phyloP scores from a whole-genome alignment of 805 yeast species.

The Zygoascus biomembranicola region DNA sequence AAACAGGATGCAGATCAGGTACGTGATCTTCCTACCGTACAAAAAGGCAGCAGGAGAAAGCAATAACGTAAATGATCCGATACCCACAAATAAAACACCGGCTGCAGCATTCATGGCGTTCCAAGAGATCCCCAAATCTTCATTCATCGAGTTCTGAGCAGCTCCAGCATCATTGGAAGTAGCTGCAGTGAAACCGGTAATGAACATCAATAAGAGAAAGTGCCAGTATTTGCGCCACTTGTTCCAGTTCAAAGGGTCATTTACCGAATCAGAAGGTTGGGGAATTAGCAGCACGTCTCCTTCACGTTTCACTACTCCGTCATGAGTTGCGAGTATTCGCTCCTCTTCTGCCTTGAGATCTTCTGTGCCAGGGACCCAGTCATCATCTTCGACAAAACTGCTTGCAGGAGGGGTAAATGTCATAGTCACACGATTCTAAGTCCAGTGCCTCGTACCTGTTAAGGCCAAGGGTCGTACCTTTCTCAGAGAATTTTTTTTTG shows the following conservation, averaged over 20 bases:
- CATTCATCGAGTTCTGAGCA: conserved; percentile 57
- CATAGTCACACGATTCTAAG: background rate
- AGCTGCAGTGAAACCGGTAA: conserved; percentile 41
- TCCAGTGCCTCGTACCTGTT: background rate
- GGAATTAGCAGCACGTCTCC: conserved; percentile 47
- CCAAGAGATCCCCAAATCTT: conserved; percentile 54
- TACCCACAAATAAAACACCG: conserved; percentile 66
- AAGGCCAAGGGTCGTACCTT: background rate
- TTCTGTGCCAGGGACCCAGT: conserved; percentile 15
- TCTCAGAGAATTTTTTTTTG: background rate
- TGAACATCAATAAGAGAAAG: conserved; percentile 32
- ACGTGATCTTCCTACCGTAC: conserved; percentile 60
- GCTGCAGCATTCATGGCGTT: conserved; percentile 72
- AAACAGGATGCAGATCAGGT: conserved; percentile 48
- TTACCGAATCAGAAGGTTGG: conserved; percentile 58
- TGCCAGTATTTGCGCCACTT: conserved; percentile 38
- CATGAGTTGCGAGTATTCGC: background rate
- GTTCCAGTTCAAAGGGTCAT: conserved; percentile 63
- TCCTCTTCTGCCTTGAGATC: conserved; percentile 8
- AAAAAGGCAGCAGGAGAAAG: conserved; percentile 62
- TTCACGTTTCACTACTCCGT: conserved; percentile 1
- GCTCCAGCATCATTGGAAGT: conserved; percentile 69
- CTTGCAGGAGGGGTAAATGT: background rate
- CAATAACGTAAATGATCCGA: conserved; percentile 56
- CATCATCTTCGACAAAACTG: conserved; percentile 4